Conservation (phyloP, 1,284 basidiomycete species). For the Mycosarcoma mackinlayi region DNA sequence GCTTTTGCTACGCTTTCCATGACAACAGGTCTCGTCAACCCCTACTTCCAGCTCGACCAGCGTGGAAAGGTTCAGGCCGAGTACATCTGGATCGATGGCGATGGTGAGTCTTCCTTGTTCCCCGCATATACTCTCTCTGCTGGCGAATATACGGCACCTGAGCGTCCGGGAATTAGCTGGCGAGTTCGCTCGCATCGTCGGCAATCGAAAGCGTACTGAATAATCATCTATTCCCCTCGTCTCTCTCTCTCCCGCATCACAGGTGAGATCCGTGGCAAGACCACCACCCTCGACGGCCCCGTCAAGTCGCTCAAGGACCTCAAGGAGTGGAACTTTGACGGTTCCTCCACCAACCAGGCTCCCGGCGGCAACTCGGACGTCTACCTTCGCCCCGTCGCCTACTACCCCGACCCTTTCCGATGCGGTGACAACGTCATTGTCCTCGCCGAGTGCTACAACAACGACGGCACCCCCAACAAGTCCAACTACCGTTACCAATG, state of each 20-base stretch:
- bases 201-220: neutral
- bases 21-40: constrained; percentile 52
- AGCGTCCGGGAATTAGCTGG: too few species aligned
- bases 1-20: neutral
- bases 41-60: constrained; percentile 63
- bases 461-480: constrained; percentile 96
- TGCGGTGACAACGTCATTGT: constrained; percentile 77
- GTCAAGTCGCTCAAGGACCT: constrained; percentile 77
- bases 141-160: too few species aligned
- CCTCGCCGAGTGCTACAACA: constrained; percentile 93
- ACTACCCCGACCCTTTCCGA: constrained; percentile 99
- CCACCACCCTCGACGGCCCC: constrained; percentile 79
- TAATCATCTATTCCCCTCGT: neutral
- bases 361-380: constrained; percentile 94
- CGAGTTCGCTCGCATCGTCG: too few species aligned
- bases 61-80: constrained; percentile 65
- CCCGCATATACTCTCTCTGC: neutral
- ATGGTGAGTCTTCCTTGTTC: constrained; percentile 66
- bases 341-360: constrained; percentile 73
- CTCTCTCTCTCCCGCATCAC: neutral
- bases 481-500: constrained; percentile 79
- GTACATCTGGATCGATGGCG: constrained; percentile 70
- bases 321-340: constrained; percentile 99
- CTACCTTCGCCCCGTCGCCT: constrained; percentile 94
- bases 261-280: constrained; percentile 66